These are phyloP conservation scores for Polygonum aviculare DNA, from an alignment of 148 eudicot species.

Conservation along the genomic window DNA sequence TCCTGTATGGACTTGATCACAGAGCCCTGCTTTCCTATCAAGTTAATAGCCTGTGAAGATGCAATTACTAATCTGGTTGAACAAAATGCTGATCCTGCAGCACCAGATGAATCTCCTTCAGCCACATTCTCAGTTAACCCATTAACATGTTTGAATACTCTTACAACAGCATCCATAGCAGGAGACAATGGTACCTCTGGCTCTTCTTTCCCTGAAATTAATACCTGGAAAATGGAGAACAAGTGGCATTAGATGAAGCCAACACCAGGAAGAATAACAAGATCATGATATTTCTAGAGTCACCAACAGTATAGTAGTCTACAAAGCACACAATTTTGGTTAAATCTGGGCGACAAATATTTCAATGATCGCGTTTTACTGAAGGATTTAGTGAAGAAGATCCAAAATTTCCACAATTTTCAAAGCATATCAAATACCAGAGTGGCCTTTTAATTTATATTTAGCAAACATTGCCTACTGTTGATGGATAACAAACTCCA, in stretches of 20 bases:
- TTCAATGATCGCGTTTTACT: no score
- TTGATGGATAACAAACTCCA: neutral
- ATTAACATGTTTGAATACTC: constrained; percentile 32
- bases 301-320: neutral
- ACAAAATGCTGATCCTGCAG: constrained; percentile 32
- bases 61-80: constrained; percentile 32
- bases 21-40: constrained; percentile 43
- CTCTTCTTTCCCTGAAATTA: constrained; percentile 47
- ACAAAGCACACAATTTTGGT: no score
- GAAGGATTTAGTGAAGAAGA: neutral
- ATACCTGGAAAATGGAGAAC: constrained; percentile 20
- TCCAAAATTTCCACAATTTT: neutral
- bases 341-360: no score
- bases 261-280: neutral
- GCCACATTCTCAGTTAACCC: constrained; percentile 25
- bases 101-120: constrained; percentile 12
- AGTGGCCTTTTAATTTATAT: neutral
- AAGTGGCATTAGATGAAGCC: constrained; percentile 3
- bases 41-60: constrained; percentile 29
- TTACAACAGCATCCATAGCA: constrained; percentile 40
- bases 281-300: neutral
- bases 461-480: neutral
- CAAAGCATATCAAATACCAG: neutral
- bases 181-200: constrained; percentile 33
- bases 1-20: constrained; percentile 52